Evolutionary conservation across 2,329 filamentous ascomycete species (phyloP), one percentile per base, ranked within the genome.

Genomic region (Acrodontium crateriforme): DNA sequence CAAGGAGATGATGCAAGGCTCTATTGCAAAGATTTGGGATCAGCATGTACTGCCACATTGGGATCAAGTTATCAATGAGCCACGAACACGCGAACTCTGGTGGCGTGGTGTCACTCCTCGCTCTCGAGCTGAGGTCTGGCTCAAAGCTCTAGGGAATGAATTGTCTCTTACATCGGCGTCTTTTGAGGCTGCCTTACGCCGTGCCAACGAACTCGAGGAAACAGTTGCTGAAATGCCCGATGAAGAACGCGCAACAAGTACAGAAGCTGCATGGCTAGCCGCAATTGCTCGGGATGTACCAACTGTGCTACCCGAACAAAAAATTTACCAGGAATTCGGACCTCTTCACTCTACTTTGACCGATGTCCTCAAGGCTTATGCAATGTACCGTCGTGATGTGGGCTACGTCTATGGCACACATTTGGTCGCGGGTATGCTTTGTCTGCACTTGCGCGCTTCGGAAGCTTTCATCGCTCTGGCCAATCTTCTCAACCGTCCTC

Each of bases 311-410:
- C 66, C 68, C 2, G 78, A 84, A 31, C 56, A 84, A 24, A 71
- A 71, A 41, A 78, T 85, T 46, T 87, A 85, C 47, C 30, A 41
- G 10, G 68, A 62, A 5, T 68, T 62, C 57, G 74, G 69, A 0
- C 78, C 79, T 2, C 58, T 85, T 8, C 71, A 85, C 46, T 60
- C 71, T 32, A 63, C 67, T 19, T 59, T 89, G 16, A 59, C 78
- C 11, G 74, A 87, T 46, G 71, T 89, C 7, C 62, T 87, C 35
- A 74, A 74, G 44, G 82, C 81, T 5, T 87, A 87, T 53, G 66
- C 74, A 30, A 78, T 83, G 69, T 89, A 89, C 54, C 69, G 81
- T 35, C 77, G 74, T 40, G 81, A 89, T 47, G 78, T 87, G 44
- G 78, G 80, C 37, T 84, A 83, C 45, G 67, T 81, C 32, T 65